Evolutionary conservation across 257 asterid genomes (phyloP).

Genomic region (Verbena officinalis): DNA sequence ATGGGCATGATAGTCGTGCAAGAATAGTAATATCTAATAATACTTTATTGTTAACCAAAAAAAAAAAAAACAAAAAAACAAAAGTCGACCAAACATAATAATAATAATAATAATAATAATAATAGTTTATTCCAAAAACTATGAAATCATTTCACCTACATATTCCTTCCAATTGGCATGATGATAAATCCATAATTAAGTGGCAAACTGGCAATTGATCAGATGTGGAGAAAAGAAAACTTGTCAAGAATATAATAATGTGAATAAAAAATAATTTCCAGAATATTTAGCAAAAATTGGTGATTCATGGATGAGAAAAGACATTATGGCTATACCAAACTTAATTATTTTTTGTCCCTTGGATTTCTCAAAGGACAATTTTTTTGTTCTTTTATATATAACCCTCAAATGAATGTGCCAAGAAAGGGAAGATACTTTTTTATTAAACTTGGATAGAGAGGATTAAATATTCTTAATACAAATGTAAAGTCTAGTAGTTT

Average conservation of each 20-base stretch:
- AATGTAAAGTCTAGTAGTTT: not conserved
- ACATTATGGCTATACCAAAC: conserved; percentile 23
- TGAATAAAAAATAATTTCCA: not conserved
- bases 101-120: too few relatives aligned
- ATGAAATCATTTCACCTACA: too few relatives aligned
- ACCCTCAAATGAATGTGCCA: conserved; percentile 1
- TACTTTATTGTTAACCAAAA: too few relatives aligned
- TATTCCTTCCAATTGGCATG: too few relatives aligned
- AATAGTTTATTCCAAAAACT: too few relatives aligned
- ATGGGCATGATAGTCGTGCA: too few relatives aligned
- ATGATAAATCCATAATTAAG: too few relatives aligned
- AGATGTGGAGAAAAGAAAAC: conserved; percentile 29
- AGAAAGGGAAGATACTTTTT: too few relatives aligned
- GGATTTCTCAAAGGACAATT: conserved; percentile 38
- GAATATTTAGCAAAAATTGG: conserved; percentile 22
- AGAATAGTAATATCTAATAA: too few relatives aligned
- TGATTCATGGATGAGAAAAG: conserved; percentile 44
- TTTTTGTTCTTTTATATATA: conserved; percentile 3
- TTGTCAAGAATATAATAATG: conserved; percentile 19
- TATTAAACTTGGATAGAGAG: not conserved
- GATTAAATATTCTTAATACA: not conserved
- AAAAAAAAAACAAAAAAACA: too few relatives aligned
- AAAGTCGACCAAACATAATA: too few relatives aligned
- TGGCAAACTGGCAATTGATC: not conserved
- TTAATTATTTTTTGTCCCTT: conserved; percentile 35